Evolutionary conservation across 805 yeast genomes (phyloP).

Genomic region (Candida khao-thaluensis): DNA sequence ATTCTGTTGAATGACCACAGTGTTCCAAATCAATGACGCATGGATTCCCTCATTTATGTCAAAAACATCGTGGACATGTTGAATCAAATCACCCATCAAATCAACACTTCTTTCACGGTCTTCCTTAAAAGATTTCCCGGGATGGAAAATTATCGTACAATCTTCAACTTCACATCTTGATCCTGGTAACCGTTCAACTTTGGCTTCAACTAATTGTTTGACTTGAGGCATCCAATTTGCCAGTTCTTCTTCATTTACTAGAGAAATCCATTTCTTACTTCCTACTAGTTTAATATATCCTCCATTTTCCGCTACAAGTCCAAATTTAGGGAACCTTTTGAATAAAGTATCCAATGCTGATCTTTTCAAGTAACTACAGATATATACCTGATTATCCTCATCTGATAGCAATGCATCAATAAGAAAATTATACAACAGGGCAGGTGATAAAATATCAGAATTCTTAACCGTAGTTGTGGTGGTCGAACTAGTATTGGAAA

Average conservation of each 20-base stretch:
- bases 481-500: conserved; percentile 1
- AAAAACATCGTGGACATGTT: conserved; percentile 78
- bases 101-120: conserved; percentile 62
- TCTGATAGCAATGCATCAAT: conserved; percentile 53
- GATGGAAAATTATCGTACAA: conserved; percentile 72
- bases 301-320: conserved; percentile 89
- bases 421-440: conserved; percentile 56
- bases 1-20: conserved; percentile 69
- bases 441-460: conserved; percentile 50
- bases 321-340: conserved; percentile 65
- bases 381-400: conserved; percentile 64
- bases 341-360: conserved; percentile 66
- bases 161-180: conserved; percentile 71
- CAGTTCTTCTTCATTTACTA: conserved; percentile 51
- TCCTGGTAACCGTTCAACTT: conserved; percentile 78
- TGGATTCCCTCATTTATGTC: conserved; percentile 54
- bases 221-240: conserved; percentile 60
- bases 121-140: conserved; percentile 63
- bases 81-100: conserved; percentile 79
- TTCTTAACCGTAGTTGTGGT: conserved; percentile 20
- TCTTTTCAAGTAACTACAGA: conserved; percentile 65
- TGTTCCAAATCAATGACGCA: conserved; percentile 69
- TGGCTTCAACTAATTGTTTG: conserved; percentile 51
- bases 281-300: conserved; percentile 65
- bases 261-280: conserved; percentile 56